Conservation (phyloP, 306 rosid genomes). For the Datisca glomerata region DNA sequence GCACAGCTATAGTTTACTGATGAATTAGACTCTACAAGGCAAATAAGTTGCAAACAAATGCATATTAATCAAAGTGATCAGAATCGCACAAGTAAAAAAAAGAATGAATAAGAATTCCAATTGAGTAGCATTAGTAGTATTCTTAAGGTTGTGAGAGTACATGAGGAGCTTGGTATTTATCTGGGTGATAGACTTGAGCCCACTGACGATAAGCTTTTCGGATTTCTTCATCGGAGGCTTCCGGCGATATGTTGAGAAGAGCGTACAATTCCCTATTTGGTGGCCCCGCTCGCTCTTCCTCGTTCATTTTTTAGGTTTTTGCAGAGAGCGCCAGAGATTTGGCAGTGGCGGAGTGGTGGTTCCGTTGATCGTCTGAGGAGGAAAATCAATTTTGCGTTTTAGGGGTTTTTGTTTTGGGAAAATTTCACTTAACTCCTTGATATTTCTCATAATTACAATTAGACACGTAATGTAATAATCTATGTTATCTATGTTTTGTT, state of each 20-base stretch:
- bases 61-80: not conserved
- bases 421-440: too few species aligned
- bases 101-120: too few species aligned
- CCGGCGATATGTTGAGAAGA: constrained; percentile 67
- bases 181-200: constrained; percentile 96
- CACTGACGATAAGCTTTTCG: constrained; percentile 95
- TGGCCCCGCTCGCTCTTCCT: constrained; percentile 37
- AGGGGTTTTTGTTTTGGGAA: constrained; percentile 18
- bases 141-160: constrained; percentile 32
- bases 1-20: too few species aligned
- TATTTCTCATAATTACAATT: too few species aligned
- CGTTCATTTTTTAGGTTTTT: constrained; percentile 38
- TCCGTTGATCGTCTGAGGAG: too few species aligned
- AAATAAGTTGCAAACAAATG: too few species aligned
- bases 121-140: too few species aligned
- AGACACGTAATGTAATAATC: too few species aligned
- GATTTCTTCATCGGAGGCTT: constrained; percentile 94
- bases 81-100: not conserved
- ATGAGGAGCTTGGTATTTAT: constrained; percentile 76
- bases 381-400: too few species aligned
- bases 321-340: constrained; percentile 7
- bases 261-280: constrained; percentile 77
- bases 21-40: too few species aligned
- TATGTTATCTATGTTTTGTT: too few species aligned
- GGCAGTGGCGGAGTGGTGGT: not conserved